Percentiles rank a stretch among this genome's conserved stretches.
Conservation (phyloP, 768 basidiomycete genomes). For the Chalciporus piperatus region DNA sequence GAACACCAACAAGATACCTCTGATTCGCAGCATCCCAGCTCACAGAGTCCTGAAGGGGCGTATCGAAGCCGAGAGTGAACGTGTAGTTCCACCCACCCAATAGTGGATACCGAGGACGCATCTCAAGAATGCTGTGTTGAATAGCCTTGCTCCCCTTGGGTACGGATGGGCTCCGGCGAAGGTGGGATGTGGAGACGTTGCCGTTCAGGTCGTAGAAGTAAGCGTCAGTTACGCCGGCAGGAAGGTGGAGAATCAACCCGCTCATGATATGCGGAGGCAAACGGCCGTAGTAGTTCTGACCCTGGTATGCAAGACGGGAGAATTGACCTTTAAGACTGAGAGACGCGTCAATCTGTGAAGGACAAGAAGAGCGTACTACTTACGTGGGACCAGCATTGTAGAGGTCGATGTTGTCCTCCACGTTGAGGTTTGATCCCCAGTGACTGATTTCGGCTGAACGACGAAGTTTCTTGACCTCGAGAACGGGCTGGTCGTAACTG, state of each 20-base stretch:
- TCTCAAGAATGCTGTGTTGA: conserved; percentile 69
- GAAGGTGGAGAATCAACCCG: conserved; percentile 76
- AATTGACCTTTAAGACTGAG: conserved; percentile 91
- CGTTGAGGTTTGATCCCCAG: conserved; percentile 94
- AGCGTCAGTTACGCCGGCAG: conserved; percentile 72
- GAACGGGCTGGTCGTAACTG: conserved; percentile 74
- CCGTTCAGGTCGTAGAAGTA: conserved; percentile 94
- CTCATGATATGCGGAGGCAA: conserved; percentile 66
- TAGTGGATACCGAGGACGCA: conserved; percentile 88
- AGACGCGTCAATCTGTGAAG: background rate
- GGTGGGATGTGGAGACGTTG: conserved; percentile 92
- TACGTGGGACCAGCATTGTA: conserved; percentile 89
- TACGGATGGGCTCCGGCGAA: conserved; percentile 66
- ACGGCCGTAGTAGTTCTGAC: conserved; percentile 67
- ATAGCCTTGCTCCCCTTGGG: conserved; percentile 52
- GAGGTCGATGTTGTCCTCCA: conserved; percentile 84
- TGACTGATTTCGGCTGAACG: conserved; percentile 91
- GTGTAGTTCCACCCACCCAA: conserved; percentile 97
- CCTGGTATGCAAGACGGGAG: conserved; percentile 85
- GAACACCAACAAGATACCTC: conserved; percentile 74
- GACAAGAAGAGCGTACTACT: conserved; percentile 31
- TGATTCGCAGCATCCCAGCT: conserved; percentile 61
- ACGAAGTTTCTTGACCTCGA: conserved; percentile 69
- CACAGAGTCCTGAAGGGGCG: conserved; percentile 73
- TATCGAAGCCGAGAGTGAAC: conserved; percentile 93